These are phyloP conservation scores for Dictyostelium intermedium DNA, from an alignment of 78 protist species.

Conservation along the genomic window DNA sequence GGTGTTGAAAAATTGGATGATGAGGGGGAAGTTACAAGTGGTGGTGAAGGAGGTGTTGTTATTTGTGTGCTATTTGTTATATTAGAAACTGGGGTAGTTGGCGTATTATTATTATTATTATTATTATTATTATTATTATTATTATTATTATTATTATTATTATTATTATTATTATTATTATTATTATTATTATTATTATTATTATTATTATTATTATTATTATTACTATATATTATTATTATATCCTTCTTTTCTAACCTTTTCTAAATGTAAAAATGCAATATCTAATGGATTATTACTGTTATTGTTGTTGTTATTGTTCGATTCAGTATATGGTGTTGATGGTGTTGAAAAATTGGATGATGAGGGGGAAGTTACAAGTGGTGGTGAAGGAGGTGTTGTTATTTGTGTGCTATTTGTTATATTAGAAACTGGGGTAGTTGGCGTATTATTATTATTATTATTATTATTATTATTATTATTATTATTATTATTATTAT, in stretches of 20 bases:
- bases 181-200: slow-evolving; percentile 10
- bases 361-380: background rate
- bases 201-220: background rate
- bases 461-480: background rate
- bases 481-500: background rate
- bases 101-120: background rate
- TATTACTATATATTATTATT: background rate
- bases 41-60: background rate
- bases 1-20: background rate
- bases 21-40: background rate
- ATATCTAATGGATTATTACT: slow-evolving; percentile 3
- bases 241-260: slow-evolving; percentile 20
- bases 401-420: background rate
- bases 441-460: background rate
- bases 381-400: background rate
- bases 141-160: background rate
- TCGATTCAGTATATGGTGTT: background rate
- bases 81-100: background rate
- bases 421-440: background rate
- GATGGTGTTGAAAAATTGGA: background rate
- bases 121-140: background rate
- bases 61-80: background rate
- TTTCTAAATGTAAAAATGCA: slow-evolving; percentile 15
- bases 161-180: background rate
- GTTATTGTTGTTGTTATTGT: too few species aligned